A percentile compares a stretch with the other conserved stretches of the same genome.
Evolutionary conservation across 495 filamentous ascomycete species (phyloP).

Genomic region (Clohesyomyces aquaticus): DNA sequence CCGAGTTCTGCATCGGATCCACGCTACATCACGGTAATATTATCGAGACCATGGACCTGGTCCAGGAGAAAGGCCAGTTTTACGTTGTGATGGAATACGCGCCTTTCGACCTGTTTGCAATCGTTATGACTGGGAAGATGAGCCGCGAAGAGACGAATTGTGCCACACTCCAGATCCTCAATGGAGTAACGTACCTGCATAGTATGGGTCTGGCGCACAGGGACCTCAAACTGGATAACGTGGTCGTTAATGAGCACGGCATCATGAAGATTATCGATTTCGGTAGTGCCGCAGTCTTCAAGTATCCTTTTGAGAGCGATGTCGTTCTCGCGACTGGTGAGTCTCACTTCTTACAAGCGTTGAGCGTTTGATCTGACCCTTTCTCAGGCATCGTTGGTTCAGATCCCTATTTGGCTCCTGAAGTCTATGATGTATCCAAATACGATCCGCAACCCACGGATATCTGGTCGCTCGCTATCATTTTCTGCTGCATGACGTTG

Average conservation of each 20-base stretch:
- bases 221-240: constrained; percentile 97
- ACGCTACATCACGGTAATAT: constrained; percentile 98
- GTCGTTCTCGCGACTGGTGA: constrained; percentile 84
- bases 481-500: constrained; percentile 98
- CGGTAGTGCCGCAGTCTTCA: constrained; percentile 93
- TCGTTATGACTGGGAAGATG: constrained; percentile 99
- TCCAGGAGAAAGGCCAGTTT: constrained; percentile 93
- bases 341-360: constrained; percentile 41
- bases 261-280: constrained; percentile 99
- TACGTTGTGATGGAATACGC: constrained; percentile 99
- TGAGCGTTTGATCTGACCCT: constrained; percentile 20
- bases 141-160: constrained; percentile 86
- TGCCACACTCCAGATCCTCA: constrained; percentile 91
- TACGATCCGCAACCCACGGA: constrained; percentile 95
- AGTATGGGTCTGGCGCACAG: constrained; percentile 94
- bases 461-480: constrained; percentile 97
- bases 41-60: constrained; percentile 95
- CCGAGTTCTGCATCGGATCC: constrained; percentile 97
- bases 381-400: constrained; percentile 91
- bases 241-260: constrained; percentile 94
- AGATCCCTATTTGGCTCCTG: constrained; percentile 94
- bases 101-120: constrained; percentile 95
- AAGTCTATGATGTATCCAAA: constrained; percentile 92
- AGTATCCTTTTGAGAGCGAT: constrained; percentile 95
- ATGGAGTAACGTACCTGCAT: constrained; percentile 95